Conservation (phyloP, 2,329 filamentous ascomycete species). For the Chaetomium sp. region DNA sequence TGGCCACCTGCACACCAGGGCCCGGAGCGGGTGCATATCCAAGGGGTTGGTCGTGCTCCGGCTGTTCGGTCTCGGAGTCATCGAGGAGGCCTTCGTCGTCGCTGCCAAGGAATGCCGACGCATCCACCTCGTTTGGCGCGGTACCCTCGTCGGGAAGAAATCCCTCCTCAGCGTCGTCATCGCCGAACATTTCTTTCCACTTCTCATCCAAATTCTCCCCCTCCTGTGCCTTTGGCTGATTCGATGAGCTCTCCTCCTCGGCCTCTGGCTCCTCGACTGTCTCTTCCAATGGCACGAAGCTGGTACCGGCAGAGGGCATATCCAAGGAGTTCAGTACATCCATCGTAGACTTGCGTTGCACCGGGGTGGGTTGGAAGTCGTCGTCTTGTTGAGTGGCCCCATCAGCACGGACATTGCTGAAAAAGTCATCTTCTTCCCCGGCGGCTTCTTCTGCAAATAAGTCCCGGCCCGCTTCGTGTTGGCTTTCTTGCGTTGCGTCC, state of each 20-base stretch:
- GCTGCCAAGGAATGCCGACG: conserved; percentile 71
- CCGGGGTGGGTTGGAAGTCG: conserved; percentile 36
- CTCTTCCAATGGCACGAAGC: conserved; percentile 40
- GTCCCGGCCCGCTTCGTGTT: conserved; percentile 24
- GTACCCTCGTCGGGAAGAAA: conserved; percentile 61
- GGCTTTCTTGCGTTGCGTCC: conserved; percentile 9
- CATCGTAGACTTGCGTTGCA: conserved; percentile 71
- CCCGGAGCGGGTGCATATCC: conserved; percentile 25
- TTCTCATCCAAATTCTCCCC: conserved; percentile 73
- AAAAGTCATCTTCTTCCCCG: conserved; percentile 63
- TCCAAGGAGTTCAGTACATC: conserved; percentile 62
- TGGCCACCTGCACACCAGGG: conserved; percentile 29
- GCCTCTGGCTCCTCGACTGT: conserved; percentile 32
- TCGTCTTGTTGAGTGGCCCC: conserved; percentile 38
- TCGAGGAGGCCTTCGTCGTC: conserved; percentile 86
- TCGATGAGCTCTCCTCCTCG: conserved; percentile 26
- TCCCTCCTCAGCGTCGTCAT: conserved; percentile 70
- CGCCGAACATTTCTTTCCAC: conserved; percentile 80
- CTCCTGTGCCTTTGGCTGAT: conserved; percentile 34
- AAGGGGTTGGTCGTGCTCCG: conserved; percentile 35
- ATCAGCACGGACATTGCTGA: conserved; percentile 51
- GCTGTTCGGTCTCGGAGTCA: conserved; percentile 56
- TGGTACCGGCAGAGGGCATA: conserved; percentile 37
- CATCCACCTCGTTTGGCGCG: conserved; percentile 57
- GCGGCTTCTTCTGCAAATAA: conserved; percentile 48